Percentiles rank a stretch among this genome's conserved stretches.
Evolutionary conservation across 352 stramenopile species (phyloP).

Genomic region (Globisporangium radiosum): DNA sequence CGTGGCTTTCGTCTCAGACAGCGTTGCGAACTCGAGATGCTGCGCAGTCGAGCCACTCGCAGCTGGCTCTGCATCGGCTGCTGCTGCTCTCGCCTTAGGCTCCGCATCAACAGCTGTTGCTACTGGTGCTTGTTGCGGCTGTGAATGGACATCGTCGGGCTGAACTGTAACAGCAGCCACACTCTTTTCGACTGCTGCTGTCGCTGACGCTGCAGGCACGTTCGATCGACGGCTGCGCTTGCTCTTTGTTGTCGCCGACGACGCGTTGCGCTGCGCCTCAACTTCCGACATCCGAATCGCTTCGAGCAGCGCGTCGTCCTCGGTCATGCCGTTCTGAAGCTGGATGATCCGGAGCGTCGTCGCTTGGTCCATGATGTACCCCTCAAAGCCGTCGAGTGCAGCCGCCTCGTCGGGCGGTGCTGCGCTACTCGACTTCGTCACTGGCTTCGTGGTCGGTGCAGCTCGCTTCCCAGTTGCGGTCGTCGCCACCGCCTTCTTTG

Average conservation of each 20-base stretch:
- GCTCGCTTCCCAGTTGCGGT: background rate
- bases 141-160: too few relatives aligned
- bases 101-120: too few relatives aligned
- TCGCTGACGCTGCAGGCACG: background rate
- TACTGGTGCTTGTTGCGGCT: too few relatives aligned
- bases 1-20: too few relatives aligned
- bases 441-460: background rate
- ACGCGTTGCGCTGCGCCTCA: conserved; percentile 6
- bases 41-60: background rate
- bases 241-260: background rate
- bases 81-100: background rate
- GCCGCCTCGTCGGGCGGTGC: background rate
- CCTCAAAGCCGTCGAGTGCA: conserved; percentile 1
- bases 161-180: background rate
- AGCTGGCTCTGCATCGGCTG: background rate
- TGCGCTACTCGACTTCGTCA: background rate
- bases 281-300: conserved; percentile 55
- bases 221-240: background rate
- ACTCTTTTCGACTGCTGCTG: background rate
- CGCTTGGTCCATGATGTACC: conserved; percentile 24
- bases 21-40: background rate
- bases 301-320: conserved; percentile 62
- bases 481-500: too few relatives aligned
- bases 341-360: conserved; percentile 41
- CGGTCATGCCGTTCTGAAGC: conserved; percentile 64